Evolutionary conservation across 371 early-diverging fungal genomes (phyloP).

Genomic region (Mortierella sp.): DNA sequence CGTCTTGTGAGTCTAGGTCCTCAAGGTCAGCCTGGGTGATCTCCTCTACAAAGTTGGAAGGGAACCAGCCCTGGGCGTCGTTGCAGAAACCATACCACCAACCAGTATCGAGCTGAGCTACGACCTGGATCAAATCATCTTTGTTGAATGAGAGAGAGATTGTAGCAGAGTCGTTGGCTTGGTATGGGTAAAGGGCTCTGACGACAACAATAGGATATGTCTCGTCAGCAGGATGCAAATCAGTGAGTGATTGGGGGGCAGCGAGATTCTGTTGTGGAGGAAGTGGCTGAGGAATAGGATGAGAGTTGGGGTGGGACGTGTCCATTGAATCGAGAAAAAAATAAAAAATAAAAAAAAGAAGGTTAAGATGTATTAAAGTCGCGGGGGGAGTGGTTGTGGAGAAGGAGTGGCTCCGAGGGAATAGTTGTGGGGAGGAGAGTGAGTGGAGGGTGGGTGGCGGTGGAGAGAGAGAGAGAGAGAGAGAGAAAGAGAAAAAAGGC

Average conservation of each 20-base stretch:
- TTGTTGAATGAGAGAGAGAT: conserved; percentile 77
- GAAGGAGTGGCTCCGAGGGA: neutral
- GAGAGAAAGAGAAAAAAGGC: too few species aligned
- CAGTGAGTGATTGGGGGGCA: conserved; percentile 59
- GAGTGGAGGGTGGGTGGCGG: too few species aligned
- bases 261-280: conserved; percentile 59
- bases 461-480: too few species aligned
- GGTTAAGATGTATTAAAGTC: neutral
- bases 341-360: neutral
- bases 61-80: conserved; percentile 88
- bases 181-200: conserved; percentile 42
- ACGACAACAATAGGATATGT: conserved; percentile 38
- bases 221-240: conserved; percentile 54
- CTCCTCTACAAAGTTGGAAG: conserved; percentile 58
- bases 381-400: neutral
- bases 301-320: conserved; percentile 12
- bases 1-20: conserved; percentile 16
- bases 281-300: neutral
- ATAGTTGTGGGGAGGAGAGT: neutral
- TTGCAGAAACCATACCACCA: conserved; percentile 92
- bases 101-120: conserved; percentile 85
- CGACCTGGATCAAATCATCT: conserved; percentile 87
- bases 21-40: conserved; percentile 58
- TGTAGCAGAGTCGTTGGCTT: conserved; percentile 58
- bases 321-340: conserved; percentile 4